Conservation (phyloP, 2,329 filamentous ascomycete species). For the Coniochaeta hoffmannii region DNA sequence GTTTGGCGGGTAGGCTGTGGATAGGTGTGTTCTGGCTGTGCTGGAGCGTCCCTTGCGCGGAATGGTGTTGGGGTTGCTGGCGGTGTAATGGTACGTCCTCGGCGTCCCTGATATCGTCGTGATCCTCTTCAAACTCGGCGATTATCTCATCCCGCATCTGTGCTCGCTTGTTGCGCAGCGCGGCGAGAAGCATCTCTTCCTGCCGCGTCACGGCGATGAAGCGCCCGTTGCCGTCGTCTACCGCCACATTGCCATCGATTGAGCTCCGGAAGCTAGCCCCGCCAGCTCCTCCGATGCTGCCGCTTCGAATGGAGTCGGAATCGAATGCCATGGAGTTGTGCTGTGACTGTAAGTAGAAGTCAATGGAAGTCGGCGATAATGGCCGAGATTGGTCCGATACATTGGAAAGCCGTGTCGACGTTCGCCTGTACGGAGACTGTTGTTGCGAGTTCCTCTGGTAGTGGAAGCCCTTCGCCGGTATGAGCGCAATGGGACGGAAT, state of each 20-base stretch:
- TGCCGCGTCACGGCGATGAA: slow-evolving; percentile 52
- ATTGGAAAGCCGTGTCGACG: slow-evolving; percentile 7
- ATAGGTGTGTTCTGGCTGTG: background rate
- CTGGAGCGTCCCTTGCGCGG: background rate
- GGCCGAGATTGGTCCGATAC: slow-evolving; percentile 29
- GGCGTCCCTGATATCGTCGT: background rate
- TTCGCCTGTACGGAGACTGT: background rate
- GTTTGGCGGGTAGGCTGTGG: background rate
- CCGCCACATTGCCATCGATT: background rate
- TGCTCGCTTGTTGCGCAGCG: slow-evolving; percentile 48
- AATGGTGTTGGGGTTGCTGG: background rate
- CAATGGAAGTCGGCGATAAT: slow-evolving; percentile 42
- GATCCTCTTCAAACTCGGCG: slow-evolving; percentile 32
- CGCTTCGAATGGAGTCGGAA: slow-evolving; percentile 24
- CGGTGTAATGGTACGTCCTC: background rate
- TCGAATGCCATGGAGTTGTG: slow-evolving; percentile 12
- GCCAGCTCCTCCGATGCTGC: slow-evolving; percentile 8
- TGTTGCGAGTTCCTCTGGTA: slow-evolving; percentile 1
- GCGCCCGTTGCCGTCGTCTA: slow-evolving; percentile 26
- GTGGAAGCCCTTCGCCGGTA: background rate
- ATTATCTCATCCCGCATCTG: slow-evolving; percentile 43
- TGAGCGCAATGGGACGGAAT: background rate
- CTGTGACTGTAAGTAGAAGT: slow-evolving; percentile 36
- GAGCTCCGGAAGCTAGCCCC: slow-evolving; percentile 6
- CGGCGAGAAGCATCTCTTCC: slow-evolving; percentile 51